phyloP scores from a whole-genome alignment of 2,329 filamentous ascomycete species.

The Xylaria polymorpha region DNA sequence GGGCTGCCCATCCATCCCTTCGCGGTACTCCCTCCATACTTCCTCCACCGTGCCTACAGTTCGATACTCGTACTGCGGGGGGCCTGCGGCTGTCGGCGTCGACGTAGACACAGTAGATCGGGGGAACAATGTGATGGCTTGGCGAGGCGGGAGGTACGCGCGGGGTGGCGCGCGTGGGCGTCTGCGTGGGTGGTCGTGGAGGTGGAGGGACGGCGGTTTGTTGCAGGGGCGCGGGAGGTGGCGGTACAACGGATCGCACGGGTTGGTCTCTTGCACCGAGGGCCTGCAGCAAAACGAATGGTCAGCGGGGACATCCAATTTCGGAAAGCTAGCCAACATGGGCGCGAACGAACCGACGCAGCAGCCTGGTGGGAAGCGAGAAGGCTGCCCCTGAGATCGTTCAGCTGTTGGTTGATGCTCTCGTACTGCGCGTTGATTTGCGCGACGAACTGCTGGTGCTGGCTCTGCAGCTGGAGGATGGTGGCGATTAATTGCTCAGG shows the following conservation, averaged over 20 bases:
- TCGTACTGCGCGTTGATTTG: slow-evolving; percentile 52
- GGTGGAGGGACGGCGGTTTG: slow-evolving; percentile 43
- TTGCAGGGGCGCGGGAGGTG: slow-evolving; percentile 44
- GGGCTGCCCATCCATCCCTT: slow-evolving; percentile 53
- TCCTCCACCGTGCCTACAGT: slow-evolving; percentile 52
- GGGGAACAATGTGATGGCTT: slow-evolving; percentile 42
- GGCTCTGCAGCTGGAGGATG: slow-evolving; percentile 52
- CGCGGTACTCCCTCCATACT: slow-evolving; percentile 54
- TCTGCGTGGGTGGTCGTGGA: slow-evolving; percentile 45
- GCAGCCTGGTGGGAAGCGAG: slow-evolving; percentile 50
- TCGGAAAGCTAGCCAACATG: neutral
- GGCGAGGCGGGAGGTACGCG: slow-evolving; percentile 48
- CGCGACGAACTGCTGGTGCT: slow-evolving; percentile 51
- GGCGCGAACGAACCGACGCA: slow-evolving; percentile 46
- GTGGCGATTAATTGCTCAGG: slow-evolving; percentile 52
- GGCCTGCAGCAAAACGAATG: slow-evolving; percentile 38
- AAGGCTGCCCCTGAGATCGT: slow-evolving; percentile 50
- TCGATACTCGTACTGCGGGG: slow-evolving; percentile 52
- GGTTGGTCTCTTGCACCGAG: slow-evolving; percentile 43
- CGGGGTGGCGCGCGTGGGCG: slow-evolving; percentile 44
- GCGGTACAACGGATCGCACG: slow-evolving; percentile 43
- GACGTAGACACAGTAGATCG: slow-evolving; percentile 46
- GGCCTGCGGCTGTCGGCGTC: slow-evolving; percentile 44
- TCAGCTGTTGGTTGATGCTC: slow-evolving; percentile 51
- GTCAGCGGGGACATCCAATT: slow-evolving; percentile 33